phyloP scores from a whole-genome alignment of 306 rosid genomes.

The Citrullus amarus region DNA sequence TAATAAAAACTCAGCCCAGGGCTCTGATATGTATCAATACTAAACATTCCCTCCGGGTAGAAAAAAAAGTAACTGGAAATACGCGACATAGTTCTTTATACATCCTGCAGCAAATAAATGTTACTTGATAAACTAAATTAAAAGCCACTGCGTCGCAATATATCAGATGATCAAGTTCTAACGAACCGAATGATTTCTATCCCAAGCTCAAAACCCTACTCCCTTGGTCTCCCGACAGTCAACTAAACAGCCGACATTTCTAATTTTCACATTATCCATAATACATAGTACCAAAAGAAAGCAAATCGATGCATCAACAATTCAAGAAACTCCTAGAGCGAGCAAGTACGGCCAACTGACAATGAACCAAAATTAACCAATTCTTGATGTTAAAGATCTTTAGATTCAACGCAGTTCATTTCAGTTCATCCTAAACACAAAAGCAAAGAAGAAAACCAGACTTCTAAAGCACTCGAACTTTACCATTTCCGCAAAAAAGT shows the following conservation, averaged over 20 bases:
- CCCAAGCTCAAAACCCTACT: neutral
- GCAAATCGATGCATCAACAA: neutral
- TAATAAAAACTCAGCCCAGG: neutral
- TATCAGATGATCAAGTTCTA: neutral
- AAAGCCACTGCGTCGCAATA: neutral
- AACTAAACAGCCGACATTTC: neutral
- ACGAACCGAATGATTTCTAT: neutral
- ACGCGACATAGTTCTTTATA: neutral
- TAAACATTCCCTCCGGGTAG: neutral
- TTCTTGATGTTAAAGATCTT: neutral
- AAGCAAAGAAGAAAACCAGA: neutral
- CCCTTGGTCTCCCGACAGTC: neutral
- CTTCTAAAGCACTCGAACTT: neutral
- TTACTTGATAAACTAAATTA: neutral
- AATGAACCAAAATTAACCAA: neutral
- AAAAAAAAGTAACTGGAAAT: too few relatives aligned
- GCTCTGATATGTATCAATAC: neutral
- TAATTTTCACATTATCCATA: neutral
- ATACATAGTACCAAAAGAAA: neutral
- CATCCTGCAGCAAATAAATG: neutral
- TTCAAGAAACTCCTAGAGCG: neutral
- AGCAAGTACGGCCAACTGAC: neutral
- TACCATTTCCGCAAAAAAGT: slow-evolving; percentile 22
- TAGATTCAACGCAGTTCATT: neutral
- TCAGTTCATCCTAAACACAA: neutral